Conservation (phyloP, 495 filamentous ascomycete species). For the Filosporella fistucella region DNA sequence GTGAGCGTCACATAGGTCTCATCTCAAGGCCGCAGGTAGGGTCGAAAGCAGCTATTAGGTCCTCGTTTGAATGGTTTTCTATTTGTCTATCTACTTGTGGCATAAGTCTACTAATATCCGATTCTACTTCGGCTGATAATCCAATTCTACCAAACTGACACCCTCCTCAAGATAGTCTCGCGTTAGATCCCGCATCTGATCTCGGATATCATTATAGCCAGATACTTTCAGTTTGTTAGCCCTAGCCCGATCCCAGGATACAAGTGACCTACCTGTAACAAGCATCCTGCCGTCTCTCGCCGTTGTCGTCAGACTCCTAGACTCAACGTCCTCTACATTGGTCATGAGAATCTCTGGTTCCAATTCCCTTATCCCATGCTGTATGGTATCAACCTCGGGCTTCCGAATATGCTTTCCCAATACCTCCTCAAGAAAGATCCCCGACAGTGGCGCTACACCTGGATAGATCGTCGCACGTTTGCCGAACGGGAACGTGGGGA, state of each 20-base stretch:
- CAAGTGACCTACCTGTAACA: background rate
- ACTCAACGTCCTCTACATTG: background rate
- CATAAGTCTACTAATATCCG: background rate
- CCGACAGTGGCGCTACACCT: too few relatives aligned
- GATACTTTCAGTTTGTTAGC: background rate
- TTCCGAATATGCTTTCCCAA: background rate
- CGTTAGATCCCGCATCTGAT: background rate
- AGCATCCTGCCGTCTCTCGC: background rate
- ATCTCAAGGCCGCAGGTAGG: too few relatives aligned
- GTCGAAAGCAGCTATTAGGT: too few relatives aligned
- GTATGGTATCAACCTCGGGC: background rate
- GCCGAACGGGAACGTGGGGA: too few relatives aligned
- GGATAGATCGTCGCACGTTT: too few relatives aligned
- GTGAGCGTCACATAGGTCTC: too few relatives aligned
- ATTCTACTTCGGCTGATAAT: conserved; percentile 1
- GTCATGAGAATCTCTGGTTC: background rate
- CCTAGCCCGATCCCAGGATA: background rate
- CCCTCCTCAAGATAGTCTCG: background rate
- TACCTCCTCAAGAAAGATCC: too few relatives aligned
- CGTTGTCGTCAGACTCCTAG: background rate
- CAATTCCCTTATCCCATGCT: background rate
- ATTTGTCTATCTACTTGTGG: background rate
- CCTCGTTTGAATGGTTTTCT: background rate
- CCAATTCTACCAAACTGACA: conserved; percentile 1
- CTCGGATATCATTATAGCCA: background rate